Evolutionary conservation across 257 asterid genomes (phyloP), one percentile per base, ranked within the genome.

Genomic region (Jaltomata sinuosa): DNA sequence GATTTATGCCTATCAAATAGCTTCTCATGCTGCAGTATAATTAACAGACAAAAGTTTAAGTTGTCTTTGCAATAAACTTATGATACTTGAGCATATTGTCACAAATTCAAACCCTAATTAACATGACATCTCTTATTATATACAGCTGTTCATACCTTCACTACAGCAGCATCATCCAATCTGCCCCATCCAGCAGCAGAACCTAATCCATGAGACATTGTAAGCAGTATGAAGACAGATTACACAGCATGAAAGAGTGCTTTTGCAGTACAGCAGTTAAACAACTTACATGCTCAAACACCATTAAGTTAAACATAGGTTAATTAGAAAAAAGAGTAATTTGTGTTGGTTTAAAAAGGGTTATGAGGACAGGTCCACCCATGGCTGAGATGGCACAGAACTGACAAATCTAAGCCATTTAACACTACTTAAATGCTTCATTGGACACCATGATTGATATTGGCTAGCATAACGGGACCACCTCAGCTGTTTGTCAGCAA

Each of bases 171-270:
- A 93, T 96, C 99, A 86, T 96, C 99, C 68, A 96, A 88, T 78
- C 94, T 93, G 36, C 99, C 99, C 99, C 99, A 96, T 86, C 99
- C 99, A 84, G 98, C 95, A 85, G 99, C 98, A 34, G 99, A 96
- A 88, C 99, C 99, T 96, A 90, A 82, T 72, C 83, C 85, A 90
- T n/a, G 68, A 82, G 81, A 87, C 67, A 84, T 80, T 67, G 45
- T 64, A 5, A 47, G 16, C 38, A 49, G 42, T 18, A 49, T 8
- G 45, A 77, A 77, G 3, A 49, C 45, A 77, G 45, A 54, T 77
- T 47, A 77, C 62, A 77, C 16, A 49, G 2, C 62, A 77, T 77
- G 82, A 77, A 16, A 16, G 61, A 49, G 25, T 27, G 62, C 4
- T 49, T 76, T 3, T 77, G 62, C 62, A 49, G 45, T 77, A 49